These are phyloP conservation scores for Tylopilus balloui DNA, from an alignment of 768 basidiomycete genomes.

Conservation along the genomic window DNA sequence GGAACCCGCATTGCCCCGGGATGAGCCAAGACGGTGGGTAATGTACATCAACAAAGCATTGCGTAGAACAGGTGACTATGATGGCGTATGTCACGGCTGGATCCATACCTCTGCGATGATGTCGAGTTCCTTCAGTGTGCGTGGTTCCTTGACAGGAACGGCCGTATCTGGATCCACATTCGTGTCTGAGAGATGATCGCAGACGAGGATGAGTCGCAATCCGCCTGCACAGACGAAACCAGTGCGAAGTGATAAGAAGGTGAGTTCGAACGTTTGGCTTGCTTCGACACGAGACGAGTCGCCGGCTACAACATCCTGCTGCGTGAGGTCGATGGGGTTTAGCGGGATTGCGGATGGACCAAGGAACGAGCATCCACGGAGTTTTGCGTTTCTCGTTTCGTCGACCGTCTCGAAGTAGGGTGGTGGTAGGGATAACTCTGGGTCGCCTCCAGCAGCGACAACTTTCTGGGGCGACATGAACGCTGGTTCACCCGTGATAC, in stretches of 20 bases:
- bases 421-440: slow-evolving; percentile 36
- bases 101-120: slow-evolving; percentile 72
- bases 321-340: slow-evolving; percentile 38
- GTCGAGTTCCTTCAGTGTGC: slow-evolving; percentile 65
- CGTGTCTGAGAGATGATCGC: slow-evolving; percentile 45
- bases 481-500: slow-evolving; percentile 2
- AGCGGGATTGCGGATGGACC: slow-evolving; percentile 51
- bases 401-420: slow-evolving; percentile 43
- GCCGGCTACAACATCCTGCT: slow-evolving; percentile 1
- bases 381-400: slow-evolving; percentile 30
- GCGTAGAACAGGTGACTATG: slow-evolving; percentile 10
- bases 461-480: slow-evolving; percentile 13
- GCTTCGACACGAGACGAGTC: slow-evolving; percentile 32
- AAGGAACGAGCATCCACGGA: slow-evolving; percentile 38
- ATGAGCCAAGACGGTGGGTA: neutral
- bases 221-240: slow-evolving; percentile 70
- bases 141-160: slow-evolving; percentile 34
- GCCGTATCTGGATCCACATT: slow-evolving; percentile 25
- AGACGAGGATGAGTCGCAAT: slow-evolving; percentile 60
- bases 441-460: slow-evolving; percentile 5
- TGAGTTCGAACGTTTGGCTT: slow-evolving; percentile 57
- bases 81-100: slow-evolving; percentile 24
- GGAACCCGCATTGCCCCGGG: neutral
- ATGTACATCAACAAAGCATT: slow-evolving; percentile 1
- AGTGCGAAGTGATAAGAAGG: slow-evolving; percentile 51